Evolutionary conservation across 1,139 yeast genomes (phyloP), one percentile per base, ranked within the genome.

Genomic region (Suhomyces yuchorum): DNA sequence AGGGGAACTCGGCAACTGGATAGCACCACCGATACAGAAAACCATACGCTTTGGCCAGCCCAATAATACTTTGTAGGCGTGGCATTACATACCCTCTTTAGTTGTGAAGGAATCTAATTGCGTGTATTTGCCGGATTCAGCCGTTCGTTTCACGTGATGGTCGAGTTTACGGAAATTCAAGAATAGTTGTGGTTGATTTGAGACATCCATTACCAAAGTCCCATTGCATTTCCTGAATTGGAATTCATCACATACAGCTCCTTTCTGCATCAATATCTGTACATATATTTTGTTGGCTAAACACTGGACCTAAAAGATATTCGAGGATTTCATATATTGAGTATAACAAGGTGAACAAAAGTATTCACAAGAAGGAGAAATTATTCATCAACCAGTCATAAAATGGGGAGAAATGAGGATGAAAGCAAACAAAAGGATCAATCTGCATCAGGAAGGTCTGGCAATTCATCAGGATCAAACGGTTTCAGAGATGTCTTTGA

Each of bases 401-500:
- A 37, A 23, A 49, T 49, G 52, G 46, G 46, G 24, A 44, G 43
- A 11, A 44, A 46, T 22, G 42, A 42, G 26, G 34, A 44, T 17
- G 50, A 41, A 20, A 39, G 30, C 18, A 26, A 17, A n/a, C 34
- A 28, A 9, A 24, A 24, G 24, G 23, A 15, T 8, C 37, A 24
- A 17, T 14, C 45, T n/a, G 14, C 12, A 9, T 24, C 46, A 14
- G 37, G 42, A 14, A 33, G 18, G 4, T 22, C 30, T 17, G 39
- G 44, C n/a, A 41, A 48, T 9, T 34, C 44, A 33, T 26, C 28
- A n/a, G 19, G 36, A 24, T 37, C 36, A 20, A 37, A 32, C 26
- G 40, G 38, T 17, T 35, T 40, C 14, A 32, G 55, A 22, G 32
- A 48, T n/a, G 41, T 49, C 17, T 64, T 65, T 34, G 73, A 71